Conservation (phyloP, 257 asterid species). For the Scutellaria minor region DNA sequence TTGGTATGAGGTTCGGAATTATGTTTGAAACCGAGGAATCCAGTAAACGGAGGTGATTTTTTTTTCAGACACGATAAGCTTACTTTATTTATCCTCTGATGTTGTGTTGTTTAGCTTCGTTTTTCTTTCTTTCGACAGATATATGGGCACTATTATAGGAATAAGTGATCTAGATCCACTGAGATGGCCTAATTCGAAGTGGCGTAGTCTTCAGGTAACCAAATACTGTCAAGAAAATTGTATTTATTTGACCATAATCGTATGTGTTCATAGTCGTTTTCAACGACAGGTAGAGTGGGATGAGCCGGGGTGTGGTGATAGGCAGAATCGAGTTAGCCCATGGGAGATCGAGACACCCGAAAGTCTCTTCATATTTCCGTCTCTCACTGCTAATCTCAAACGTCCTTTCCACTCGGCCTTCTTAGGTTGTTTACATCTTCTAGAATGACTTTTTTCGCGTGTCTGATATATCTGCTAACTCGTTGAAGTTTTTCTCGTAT, state of each 20-base stretch:
- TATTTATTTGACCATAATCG: not conserved
- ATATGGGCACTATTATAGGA: slow-evolving; percentile 88
- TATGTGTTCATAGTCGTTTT: no score
- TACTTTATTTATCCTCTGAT: not conserved
- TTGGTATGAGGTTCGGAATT: slow-evolving; percentile 95
- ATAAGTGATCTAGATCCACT: slow-evolving; percentile 82
- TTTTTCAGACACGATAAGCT: not conserved
- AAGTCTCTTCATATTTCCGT: slow-evolving; percentile 93
- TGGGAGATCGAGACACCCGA: slow-evolving; percentile 99
- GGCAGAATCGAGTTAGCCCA: slow-evolving; percentile 85
- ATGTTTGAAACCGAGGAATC: slow-evolving; percentile 99
- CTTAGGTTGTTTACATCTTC: slow-evolving; percentile 49
- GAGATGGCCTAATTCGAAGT: slow-evolving; percentile 95
- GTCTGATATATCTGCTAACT: not conserved
- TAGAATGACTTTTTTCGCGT: not conserved
- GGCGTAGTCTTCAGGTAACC: slow-evolving; percentile 93
- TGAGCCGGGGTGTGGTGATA: slow-evolving; percentile 93
- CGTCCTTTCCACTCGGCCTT: slow-evolving; percentile 88
- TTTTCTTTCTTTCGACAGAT: slow-evolving; percentile 45
- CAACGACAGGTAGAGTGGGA: slow-evolving; percentile 90
- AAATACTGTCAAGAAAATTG: not conserved
- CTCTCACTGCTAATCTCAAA: slow-evolving; percentile 75
- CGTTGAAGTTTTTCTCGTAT: slow-evolving; percentile 17
- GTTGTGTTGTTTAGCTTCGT: not conserved
- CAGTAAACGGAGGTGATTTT: slow-evolving; percentile 72